phyloP scores from a whole-genome alignment of 768 basidiomycete genomes.

The Suillus subluteus region DNA sequence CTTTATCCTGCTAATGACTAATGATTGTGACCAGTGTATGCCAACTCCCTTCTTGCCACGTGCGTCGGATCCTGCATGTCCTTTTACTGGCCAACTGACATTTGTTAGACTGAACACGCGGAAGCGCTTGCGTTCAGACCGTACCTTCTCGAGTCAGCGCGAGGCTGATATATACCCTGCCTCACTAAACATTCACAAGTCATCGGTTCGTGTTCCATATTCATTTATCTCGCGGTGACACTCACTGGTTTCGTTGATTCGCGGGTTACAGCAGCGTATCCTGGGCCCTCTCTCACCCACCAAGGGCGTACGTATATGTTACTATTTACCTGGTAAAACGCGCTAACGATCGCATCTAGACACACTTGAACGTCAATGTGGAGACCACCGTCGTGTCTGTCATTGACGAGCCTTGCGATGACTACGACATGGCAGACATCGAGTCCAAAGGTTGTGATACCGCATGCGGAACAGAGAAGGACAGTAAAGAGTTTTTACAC shows the following conservation, averaged over 20 bases:
- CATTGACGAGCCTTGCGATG: constrained; percentile 27
- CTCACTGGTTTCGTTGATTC: background rate
- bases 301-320: constrained; percentile 24
- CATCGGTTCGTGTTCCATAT: background rate
- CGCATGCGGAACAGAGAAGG: constrained; percentile 18
- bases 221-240: background rate
- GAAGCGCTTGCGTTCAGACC: constrained; percentile 32
- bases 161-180: constrained; percentile 27
- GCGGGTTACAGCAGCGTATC: constrained; percentile 25
- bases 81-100: background rate
- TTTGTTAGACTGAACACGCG: constrained; percentile 32
- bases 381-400: constrained; percentile 37
- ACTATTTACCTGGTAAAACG: background rate
- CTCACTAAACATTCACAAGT: constrained; percentile 15
- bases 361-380: constrained; percentile 36
- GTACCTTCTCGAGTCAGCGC: constrained; percentile 30
- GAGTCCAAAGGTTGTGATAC: constrained; percentile 20
- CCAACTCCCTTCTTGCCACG: constrained; percentile 40
- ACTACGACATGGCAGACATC: constrained; percentile 25
- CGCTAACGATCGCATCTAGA: constrained; percentile 2
- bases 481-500: constrained; percentile 12
- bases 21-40: constrained; percentile 27
- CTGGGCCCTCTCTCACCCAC: constrained; percentile 21
- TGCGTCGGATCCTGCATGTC: constrained; percentile 13
- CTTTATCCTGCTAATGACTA: background rate